These are phyloP conservation scores for Neoscytalidium dimidiatum DNA, from an alignment of 2,329 filamentous ascomycete species.

Conservation along the genomic window DNA sequence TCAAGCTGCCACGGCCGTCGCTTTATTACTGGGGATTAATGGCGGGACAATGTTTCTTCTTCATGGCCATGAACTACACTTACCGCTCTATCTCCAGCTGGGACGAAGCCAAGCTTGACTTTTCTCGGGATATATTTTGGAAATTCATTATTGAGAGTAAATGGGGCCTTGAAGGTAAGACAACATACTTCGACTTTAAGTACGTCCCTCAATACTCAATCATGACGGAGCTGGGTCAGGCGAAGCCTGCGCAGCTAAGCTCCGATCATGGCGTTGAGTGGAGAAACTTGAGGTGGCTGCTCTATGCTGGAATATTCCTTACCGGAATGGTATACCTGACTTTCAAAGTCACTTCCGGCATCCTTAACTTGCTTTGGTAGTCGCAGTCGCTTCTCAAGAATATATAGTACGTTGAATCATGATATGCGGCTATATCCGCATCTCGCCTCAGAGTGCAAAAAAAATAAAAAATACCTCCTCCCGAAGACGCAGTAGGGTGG, in stretches of 20 bases:
- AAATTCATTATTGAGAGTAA: conserved; percentile 64
- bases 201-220: conserved; percentile 62
- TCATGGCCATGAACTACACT: conserved; percentile 57
- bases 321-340: conserved; percentile 29
- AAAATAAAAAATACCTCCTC: no score
- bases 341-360: conserved; percentile 27
- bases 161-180: conserved; percentile 61
- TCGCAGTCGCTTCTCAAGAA: neutral
- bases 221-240: conserved; percentile 50
- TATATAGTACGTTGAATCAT: neutral
- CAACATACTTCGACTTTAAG: conserved; percentile 70
- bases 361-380: neutral
- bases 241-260: conserved; percentile 40
- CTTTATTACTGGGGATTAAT: conserved; percentile 63
- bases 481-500: no score
- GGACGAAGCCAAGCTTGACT: conserved; percentile 55
- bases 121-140: conserved; percentile 57
- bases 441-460: neutral
- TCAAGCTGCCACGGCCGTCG: conserved; percentile 60
- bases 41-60: conserved; percentile 66
- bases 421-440: neutral
- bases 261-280: conserved; percentile 45
- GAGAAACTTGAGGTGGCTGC: conserved; percentile 50
- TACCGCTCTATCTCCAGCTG: conserved; percentile 52
- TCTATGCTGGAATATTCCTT: conserved; percentile 39